Percentiles rank a stretch among this genome's conserved stretches.
phyloP scores from a whole-genome alignment of 192 early-diverging fungal species.

The Chytriomyces sp. region DNA sequence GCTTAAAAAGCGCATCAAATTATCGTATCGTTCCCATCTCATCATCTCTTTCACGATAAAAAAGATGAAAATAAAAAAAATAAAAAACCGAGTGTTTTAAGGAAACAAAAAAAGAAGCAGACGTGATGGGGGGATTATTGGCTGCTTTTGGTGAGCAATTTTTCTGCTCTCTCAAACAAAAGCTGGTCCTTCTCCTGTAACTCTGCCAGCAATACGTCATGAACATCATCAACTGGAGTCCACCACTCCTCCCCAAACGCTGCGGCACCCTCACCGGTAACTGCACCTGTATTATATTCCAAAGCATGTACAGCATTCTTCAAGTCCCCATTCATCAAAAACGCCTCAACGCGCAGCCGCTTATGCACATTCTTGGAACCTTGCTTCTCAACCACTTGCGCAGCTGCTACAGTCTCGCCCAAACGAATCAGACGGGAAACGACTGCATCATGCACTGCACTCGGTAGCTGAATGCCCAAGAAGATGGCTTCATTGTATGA shows the following conservation, averaged over 20 bases:
- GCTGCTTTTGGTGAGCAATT: too few relatives aligned
- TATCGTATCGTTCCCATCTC: too few relatives aligned
- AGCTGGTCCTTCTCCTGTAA: slow-evolving; percentile 18
- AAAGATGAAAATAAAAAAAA: too few relatives aligned
- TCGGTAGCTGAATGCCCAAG: not conserved
- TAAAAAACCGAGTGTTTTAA: too few relatives aligned
- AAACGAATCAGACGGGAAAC: not conserved
- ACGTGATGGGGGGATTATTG: too few relatives aligned
- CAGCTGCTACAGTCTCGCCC: not conserved
- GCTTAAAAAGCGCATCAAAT: too few relatives aligned
- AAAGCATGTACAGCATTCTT: slow-evolving; percentile 3
- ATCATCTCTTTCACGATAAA: too few relatives aligned
- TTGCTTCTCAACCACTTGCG: not conserved
- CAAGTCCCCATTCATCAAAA: slow-evolving; percentile 13
- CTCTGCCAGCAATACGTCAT: slow-evolving; percentile 8
- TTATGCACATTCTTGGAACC: not conserved
- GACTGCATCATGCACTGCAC: slow-evolving; percentile 1
- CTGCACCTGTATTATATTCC: not conserved
- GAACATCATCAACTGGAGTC: slow-evolving; percentile 5
- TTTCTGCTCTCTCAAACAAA: not conserved
- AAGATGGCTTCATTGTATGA: slow-evolving; percentile 2
- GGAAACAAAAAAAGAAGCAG: too few relatives aligned
- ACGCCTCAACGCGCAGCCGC: slow-evolving; percentile 6
- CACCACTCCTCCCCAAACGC: not conserved
- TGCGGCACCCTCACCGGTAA: not conserved